Conservation (phyloP, 2,329 filamentous ascomycete species). For the Penicillium aurantiogriseum region DNA sequence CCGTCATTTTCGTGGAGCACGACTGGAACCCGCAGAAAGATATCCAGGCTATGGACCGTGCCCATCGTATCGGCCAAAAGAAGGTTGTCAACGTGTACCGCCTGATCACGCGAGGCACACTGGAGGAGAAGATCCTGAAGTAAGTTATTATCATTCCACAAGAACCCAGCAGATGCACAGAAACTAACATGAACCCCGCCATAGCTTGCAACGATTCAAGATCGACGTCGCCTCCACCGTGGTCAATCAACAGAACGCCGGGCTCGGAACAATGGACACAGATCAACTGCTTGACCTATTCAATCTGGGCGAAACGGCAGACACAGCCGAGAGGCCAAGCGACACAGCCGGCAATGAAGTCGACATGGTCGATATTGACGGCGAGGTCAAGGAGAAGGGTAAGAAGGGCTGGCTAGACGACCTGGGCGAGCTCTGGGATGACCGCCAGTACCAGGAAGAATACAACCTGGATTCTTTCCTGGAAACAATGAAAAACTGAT, state of each 20-base stretch:
- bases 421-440: slow-evolving; percentile 93
- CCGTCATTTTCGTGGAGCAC: slow-evolving; percentile 98
- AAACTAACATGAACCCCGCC: slow-evolving; percentile 17
- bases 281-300: slow-evolving; percentile 97
- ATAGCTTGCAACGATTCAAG: slow-evolving; percentile 94
- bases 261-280: slow-evolving; percentile 92
- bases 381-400: slow-evolving; percentile 87
- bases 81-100: slow-evolving; percentile 99
- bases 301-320: slow-evolving; percentile 72
- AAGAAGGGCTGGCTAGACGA: slow-evolving; percentile 98
- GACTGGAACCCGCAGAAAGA: slow-evolving; percentile 99
- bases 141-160: slow-evolving; percentile 43
- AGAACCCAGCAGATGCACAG: neutral
- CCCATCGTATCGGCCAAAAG: slow-evolving; percentile 97
- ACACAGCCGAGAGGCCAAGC: slow-evolving; percentile 58
- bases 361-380: slow-evolving; percentile 91
- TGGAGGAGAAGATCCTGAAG: slow-evolving; percentile 97
- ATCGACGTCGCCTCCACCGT: slow-evolving; percentile 98
- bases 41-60: slow-evolving; percentile 97
- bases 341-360: slow-evolving; percentile 54
- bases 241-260: slow-evolving; percentile 98
- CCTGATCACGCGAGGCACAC: slow-evolving; percentile 87
- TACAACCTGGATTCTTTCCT: slow-evolving; percentile 95
- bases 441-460: slow-evolving; percentile 96
- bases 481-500: slow-evolving; percentile 75